Evolutionary conservation across 2,329 filamentous ascomycete species (phyloP).

Genomic region (Scedosporium dehoogii): DNA sequence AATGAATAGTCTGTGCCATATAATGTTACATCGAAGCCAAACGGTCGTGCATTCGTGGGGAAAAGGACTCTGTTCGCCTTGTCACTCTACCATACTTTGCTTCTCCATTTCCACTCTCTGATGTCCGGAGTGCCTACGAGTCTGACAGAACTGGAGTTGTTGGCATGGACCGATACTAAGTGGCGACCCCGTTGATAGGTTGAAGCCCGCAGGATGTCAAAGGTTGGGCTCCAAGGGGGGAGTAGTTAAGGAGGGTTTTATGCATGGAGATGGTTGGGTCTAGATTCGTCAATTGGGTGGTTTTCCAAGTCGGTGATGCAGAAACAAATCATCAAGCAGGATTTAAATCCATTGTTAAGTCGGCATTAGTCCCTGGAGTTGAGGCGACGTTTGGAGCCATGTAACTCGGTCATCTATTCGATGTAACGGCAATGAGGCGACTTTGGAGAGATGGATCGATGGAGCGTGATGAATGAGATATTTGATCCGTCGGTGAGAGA

Average conservation of each 20-base stretch:
- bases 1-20: background rate
- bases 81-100: too few species aligned
- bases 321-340: constrained; percentile 7
- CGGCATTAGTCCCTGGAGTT: background rate
- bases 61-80: background rate
- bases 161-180: background rate
- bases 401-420: background rate
- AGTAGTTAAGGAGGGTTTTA: background rate
- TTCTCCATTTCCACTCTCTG: too few species aligned
- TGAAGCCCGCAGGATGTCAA: background rate
- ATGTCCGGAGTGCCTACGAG: background rate
- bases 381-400: background rate
- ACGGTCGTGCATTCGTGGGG: background rate
- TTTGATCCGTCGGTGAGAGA: too few species aligned
- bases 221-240: constrained; percentile 1
- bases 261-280: background rate
- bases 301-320: background rate
- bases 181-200: background rate
- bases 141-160: background rate
- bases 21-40: background rate
- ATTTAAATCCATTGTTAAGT: background rate
- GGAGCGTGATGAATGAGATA: too few species aligned
- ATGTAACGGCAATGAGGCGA: too few species aligned
- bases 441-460: too few species aligned
- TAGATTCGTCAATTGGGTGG: background rate